Evolutionary conservation across 169 alveolate genomes (phyloP).

Genomic region (Babesia sp.): DNA sequence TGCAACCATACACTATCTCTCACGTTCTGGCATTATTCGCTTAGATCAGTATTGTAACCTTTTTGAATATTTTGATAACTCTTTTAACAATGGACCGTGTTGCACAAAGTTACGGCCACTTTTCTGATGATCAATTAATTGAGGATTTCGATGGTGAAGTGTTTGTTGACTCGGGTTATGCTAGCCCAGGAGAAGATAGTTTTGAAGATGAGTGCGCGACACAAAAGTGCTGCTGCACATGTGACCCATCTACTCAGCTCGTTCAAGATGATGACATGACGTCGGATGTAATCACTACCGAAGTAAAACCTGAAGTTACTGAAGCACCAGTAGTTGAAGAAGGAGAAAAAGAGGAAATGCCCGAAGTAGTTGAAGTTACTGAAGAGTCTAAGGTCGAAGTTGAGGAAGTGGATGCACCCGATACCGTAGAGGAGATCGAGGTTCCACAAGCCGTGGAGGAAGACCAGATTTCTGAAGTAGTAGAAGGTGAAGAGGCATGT

Average conservation of each 20-base stretch:
- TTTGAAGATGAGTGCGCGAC: not conserved
- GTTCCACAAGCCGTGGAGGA: slow-evolving; percentile 1
- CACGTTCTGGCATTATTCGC: not conserved
- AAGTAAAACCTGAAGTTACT: not conserved
- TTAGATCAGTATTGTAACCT: no score
- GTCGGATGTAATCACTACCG: not conserved
- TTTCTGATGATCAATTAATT: not conserved
- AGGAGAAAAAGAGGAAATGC: not conserved
- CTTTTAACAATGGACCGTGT: not conserved
- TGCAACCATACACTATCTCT: not conserved
- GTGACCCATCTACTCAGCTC: not conserved
- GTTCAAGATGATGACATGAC: not conserved
- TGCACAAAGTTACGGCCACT: not conserved
- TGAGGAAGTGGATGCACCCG: not conserved
- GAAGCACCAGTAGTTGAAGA: slow-evolving; percentile 2
- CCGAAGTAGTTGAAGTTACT: not conserved
- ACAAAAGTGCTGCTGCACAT: not conserved
- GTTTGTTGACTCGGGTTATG: not conserved
- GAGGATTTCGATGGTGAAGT: not conserved
- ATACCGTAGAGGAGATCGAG: not conserved
- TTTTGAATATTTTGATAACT: not conserved
- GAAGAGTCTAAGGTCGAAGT: not conserved
- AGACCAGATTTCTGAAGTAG: not conserved
- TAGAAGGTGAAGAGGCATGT: not conserved
- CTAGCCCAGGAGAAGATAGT: not conserved